Conservation (phyloP, 495 filamentous ascomycete genomes). For the Xylaria bambusicola region DNA sequence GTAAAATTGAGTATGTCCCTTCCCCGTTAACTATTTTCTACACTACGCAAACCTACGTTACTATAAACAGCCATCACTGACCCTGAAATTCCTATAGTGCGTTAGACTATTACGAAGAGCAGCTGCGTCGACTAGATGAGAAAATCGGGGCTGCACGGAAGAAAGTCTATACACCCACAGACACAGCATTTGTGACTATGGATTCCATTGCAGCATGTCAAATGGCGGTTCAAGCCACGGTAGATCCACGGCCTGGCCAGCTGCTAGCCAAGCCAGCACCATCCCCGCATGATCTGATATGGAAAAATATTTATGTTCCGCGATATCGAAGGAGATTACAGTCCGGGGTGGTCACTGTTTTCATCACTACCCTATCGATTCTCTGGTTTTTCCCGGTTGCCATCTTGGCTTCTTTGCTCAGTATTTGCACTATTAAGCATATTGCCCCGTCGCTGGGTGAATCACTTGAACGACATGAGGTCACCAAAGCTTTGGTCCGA, state of each 20-base stretch:
- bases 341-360: conserved; percentile 77
- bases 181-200: conserved; percentile 95
- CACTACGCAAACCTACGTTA: not conserved
- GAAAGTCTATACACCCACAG: conserved; percentile 75
- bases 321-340: conserved; percentile 69
- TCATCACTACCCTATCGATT: conserved; percentile 78
- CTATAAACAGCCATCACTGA: not conserved
- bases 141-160: conserved; percentile 68
- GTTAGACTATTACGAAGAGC: conserved; percentile 90
- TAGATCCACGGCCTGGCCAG: conserved; percentile 84
- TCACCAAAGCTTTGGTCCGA: conserved; percentile 74
- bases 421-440: conserved; percentile 72
- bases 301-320: conserved; percentile 90
- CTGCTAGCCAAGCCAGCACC: conserved; percentile 85
- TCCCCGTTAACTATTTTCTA: no score
- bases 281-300: conserved; percentile 84
- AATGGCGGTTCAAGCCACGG: conserved; percentile 90
- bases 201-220: conserved; percentile 89
- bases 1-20: conserved; percentile 60
- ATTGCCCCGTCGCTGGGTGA: conserved; percentile 72
- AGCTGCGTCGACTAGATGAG: conserved; percentile 78
- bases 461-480: conserved; percentile 63
- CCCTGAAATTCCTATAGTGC: conserved; percentile 42
- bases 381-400: conserved; percentile 88
- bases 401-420: conserved; percentile 75